A percentile compares a stretch with the other conserved stretches of the same genome.
Conservation (phyloP, 345 rosid genomes). For the Bruguiera gymnorhiza region DNA sequence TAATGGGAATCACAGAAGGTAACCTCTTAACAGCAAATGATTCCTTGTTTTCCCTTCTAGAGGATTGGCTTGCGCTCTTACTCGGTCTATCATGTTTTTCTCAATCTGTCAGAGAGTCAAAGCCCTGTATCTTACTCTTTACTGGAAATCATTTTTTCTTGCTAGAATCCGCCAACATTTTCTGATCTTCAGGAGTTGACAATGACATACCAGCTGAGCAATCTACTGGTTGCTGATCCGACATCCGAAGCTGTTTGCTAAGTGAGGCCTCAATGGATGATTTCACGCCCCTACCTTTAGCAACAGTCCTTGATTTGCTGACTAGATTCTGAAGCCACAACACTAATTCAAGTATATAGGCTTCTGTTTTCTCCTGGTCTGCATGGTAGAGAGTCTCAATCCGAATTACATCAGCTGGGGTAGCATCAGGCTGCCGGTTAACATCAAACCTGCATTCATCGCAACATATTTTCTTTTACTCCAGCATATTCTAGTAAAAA, state of each 20-base stretch:
- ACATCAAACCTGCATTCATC: conserved; percentile 50
- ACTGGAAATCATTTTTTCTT: conserved; percentile 24
- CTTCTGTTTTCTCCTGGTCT: conserved; percentile 68
- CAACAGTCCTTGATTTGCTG: conserved; percentile 37
- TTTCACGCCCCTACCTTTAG: conserved; percentile 12
- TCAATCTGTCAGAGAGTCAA: conserved; percentile 36
- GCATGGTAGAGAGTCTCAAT: conserved; percentile 92
- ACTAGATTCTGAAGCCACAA: conserved; percentile 81
- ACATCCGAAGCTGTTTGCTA: conserved; percentile 4
- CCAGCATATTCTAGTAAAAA: neutral
- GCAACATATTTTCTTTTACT: conserved; percentile 4
- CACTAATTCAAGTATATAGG: conserved; percentile 71
- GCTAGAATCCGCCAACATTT: conserved; percentile 33
- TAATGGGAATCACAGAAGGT: conserved; percentile 42
- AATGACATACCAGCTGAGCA: conserved; percentile 19
- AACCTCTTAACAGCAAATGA: conserved; percentile 31
- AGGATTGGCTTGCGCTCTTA: conserved; percentile 43
- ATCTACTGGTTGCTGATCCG: conserved; percentile 20
- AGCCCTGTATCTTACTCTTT: conserved; percentile 49
- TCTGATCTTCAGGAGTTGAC: conserved; percentile 39
- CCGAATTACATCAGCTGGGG: conserved; percentile 51
- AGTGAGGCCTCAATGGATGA: conserved; percentile 17
- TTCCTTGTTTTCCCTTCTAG: conserved; percentile 41
- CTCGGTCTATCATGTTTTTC: conserved; percentile 47
- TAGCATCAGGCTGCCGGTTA: conserved; percentile 41